Evolutionary conservation across 2,329 filamentous ascomycete genomes (phyloP).

Genomic region (Pyricularia sp.): DNA sequence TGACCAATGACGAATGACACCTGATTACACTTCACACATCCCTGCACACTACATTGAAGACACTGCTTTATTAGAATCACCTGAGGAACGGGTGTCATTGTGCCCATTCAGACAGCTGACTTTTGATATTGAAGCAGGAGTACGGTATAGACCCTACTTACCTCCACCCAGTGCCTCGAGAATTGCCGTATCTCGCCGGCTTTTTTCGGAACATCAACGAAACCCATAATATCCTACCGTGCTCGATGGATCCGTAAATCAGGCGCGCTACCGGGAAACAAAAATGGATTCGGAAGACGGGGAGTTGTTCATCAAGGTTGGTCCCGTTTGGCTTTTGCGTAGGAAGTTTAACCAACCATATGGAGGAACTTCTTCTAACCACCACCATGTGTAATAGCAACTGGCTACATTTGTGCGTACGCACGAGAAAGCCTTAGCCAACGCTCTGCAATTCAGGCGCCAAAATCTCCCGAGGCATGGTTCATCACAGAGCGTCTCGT

Average conservation of each 20-base stretch:
- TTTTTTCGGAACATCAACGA: not conserved
- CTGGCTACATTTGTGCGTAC: slow-evolving; percentile 91
- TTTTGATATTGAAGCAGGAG: not conserved
- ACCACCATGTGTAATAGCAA: slow-evolving; percentile 45
- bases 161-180: not conserved
- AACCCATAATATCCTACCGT: slow-evolving; percentile 9
- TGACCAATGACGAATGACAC: not conserved
- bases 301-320: slow-evolving; percentile 74
- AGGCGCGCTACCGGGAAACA: slow-evolving; percentile 16
- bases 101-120: not conserved
- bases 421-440: slow-evolving; percentile 93
- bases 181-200: not conserved
- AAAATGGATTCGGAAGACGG: slow-evolving; percentile 83
- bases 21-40: not conserved
- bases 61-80: not conserved
- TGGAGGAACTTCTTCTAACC: slow-evolving; percentile 15
- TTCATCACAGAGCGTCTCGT: slow-evolving; percentile 50
- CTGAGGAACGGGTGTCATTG: not conserved
- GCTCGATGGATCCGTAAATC: slow-evolving; percentile 33
- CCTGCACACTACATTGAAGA: not conserved
- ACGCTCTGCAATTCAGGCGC: slow-evolving; percentile 77
- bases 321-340: not conserved
- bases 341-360: not conserved
- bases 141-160: not conserved
- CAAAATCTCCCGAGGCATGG: slow-evolving; percentile 57